Base-by-base conservation (phyloP, 768 basidiomycete species). In the Russula emetica region DNA sequence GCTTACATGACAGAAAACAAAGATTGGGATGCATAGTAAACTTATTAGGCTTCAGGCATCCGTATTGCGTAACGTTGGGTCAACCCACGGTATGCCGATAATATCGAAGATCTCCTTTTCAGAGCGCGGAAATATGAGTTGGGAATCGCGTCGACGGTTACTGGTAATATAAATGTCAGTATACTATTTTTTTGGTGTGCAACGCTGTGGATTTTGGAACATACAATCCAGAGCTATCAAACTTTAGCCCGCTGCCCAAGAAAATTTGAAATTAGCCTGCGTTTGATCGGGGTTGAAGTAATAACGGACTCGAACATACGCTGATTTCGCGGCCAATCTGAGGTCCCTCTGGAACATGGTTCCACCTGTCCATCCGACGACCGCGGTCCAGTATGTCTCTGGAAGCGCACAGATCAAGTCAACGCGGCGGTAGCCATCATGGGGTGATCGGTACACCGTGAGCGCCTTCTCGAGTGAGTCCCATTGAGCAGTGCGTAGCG, bases 301-400 rank as follows among this genome's bases (percentile, higher is more conserved):
- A 32, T 40, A 9, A 0, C 9, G 45, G n/a, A 61, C 78, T 0
- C 9, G 45, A 18, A 62, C 78, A 32, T 67, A 85, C 87, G 77
- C 72, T 49, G 79, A 74, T 70, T 90, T 90, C 2, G 88, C 87
- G 82, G 85, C 89, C 16, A 83, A 74, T 66, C 90, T 80, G 55
- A 97, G 73, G 74, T 96, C 94, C 30, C 92, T 78, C 73, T 96
- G 84, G 71, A 97, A 96, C 85, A 92, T 88, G 65, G 83, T 92
- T 5, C 90, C 94, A 0, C 94, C 94, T 6, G 87, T 88, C 94
- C 94, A 98, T 58, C 95, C 94, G 30, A 93, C 80, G 1, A 97
- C 84, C 0, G 92, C 92, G 1, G 90, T 88, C 85, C 92, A 94
- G 70, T 95, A 96, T 0, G 87, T 78, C 64, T 85, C 83, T 9